phyloP scores from a whole-genome alignment of 129 eudicot species.

The Centrapalus pauciflorus region DNA sequence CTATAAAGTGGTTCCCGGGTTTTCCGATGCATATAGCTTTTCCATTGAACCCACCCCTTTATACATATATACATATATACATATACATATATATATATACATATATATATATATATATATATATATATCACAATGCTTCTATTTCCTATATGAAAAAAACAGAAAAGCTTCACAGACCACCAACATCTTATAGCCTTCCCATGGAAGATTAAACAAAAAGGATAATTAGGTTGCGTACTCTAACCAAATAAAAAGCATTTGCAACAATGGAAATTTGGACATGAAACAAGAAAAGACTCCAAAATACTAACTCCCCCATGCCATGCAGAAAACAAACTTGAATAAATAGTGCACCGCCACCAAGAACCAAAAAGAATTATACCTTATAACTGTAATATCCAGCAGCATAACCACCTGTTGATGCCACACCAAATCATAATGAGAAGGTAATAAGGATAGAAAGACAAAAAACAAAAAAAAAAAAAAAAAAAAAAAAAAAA shows the following conservation, averaged over 20 bases:
- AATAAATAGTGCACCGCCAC: not conserved
- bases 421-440: not conserved
- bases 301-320: not conserved
- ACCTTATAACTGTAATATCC: constrained; percentile 99
- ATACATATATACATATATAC: too few species aligned
- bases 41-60: too few species aligned
- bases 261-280: not conserved
- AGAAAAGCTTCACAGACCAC: not conserved
- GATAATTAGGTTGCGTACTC: not conserved
- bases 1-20: too few species aligned
- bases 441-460: not conserved
- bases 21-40: too few species aligned
- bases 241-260: not conserved
- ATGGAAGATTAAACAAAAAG: not conserved
- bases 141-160: not conserved
- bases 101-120: too few species aligned
- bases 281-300: not conserved
- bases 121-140: too few species aligned
- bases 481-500: too few species aligned
- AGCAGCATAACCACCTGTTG: constrained; percentile 92
- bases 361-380: not conserved
- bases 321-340: not conserved
- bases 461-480: not conserved
- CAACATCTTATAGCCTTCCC: not conserved
- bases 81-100: too few species aligned